These are phyloP conservation scores for Sphenostylis stenocarpa DNA, from an alignment of 306 rosid genomes.

Conservation along the genomic window DNA sequence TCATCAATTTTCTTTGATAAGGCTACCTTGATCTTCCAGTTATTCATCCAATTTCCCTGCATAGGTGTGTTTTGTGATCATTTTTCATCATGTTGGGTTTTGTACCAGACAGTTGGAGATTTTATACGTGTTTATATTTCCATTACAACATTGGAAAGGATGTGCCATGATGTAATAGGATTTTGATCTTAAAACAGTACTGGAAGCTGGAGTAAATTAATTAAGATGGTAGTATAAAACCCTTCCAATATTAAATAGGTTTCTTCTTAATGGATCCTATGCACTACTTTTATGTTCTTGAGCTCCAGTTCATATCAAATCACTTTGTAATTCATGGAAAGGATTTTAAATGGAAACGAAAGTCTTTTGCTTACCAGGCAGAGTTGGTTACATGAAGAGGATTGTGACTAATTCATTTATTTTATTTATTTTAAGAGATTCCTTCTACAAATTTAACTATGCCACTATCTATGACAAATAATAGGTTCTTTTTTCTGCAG, in stretches of 20 bases:
- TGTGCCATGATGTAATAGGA: background rate
- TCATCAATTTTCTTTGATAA: background rate
- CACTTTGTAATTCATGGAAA: background rate
- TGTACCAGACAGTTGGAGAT: constrained; percentile 14
- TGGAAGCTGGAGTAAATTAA: background rate
- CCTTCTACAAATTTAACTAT: background rate
- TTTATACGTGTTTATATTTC: background rate
- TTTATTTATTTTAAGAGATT: background rate
- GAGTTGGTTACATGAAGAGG: background rate
- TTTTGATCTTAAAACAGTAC: background rate
- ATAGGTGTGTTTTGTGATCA: background rate
- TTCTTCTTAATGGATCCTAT: background rate
- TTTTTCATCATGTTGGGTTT: background rate
- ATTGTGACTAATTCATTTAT: background rate
- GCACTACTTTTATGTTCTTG: background rate
- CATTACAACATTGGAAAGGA: background rate
- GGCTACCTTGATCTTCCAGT: background rate
- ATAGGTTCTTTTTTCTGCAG: constrained; percentile 50
- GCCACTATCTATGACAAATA: constrained; percentile 2
- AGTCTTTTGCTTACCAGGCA: background rate
- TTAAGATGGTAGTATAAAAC: background rate
- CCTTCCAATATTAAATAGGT: background rate
- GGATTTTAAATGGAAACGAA: background rate
- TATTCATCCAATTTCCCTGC: constrained; percentile 5
- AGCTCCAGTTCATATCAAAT: background rate